Evolutionary conservation across 805 yeast species (phyloP).

Genomic region (Hanseniaspora thailandica): DNA sequence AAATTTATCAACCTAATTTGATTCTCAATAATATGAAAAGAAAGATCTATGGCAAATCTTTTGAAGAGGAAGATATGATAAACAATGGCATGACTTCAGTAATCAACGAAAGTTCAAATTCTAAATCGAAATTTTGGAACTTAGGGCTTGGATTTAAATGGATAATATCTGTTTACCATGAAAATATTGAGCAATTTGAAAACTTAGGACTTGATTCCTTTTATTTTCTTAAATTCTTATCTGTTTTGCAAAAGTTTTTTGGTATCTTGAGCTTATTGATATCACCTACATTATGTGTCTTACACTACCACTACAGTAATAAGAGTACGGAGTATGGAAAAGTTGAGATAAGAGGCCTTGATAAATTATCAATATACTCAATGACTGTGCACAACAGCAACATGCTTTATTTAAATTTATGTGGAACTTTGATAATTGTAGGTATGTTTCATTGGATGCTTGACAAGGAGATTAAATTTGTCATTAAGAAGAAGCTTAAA

Average conservation of each 20-base stretch:
- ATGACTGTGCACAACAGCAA: conserved; percentile 42
- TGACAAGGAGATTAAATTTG: conserved; percentile 42
- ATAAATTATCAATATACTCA: conserved; percentile 59
- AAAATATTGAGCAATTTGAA: conserved; percentile 33
- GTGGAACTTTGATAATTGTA: conserved; percentile 45
- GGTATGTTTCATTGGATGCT: conserved; percentile 46
- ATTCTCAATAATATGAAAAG: conserved; percentile 14
- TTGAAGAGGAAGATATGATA: not conserved
- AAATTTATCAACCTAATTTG: conserved; percentile 47
- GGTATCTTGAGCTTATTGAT: conserved; percentile 41
- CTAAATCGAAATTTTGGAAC: not conserved
- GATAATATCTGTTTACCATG: conserved; percentile 36
- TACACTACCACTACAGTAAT: conserved; percentile 33
- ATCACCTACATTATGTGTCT: conserved; percentile 50
- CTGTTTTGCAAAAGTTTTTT: conserved; percentile 41
- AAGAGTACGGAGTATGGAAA: not conserved
- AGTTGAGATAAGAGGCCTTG: conserved; percentile 38
- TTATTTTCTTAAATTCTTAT: conserved; percentile 53
- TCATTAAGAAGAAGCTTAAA: conserved; percentile 38
- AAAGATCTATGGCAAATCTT: not conserved
- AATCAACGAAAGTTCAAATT: not conserved
- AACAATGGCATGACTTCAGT: not conserved
- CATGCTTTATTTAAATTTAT: conserved; percentile 50
- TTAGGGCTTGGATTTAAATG: conserved; percentile 39
- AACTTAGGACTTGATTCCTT: conserved; percentile 62